These are phyloP conservation scores for Ailanthus altissimus DNA, from an alignment of 345 rosid genomes.

Conservation along the genomic window DNA sequence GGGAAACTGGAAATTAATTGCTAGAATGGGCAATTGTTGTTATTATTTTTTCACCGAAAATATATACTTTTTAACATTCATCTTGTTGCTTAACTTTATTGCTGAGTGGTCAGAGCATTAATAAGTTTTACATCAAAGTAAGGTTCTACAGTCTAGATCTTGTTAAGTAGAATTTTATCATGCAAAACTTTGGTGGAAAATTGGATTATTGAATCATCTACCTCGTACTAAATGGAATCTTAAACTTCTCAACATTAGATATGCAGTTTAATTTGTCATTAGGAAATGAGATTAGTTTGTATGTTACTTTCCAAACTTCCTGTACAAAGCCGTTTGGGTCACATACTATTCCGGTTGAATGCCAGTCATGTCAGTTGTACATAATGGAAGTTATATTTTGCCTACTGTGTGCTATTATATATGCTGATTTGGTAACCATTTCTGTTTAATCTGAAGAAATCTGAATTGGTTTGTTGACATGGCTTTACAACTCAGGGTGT, in stretches of 20 bases:
- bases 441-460: not conserved
- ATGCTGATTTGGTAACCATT: not conserved
- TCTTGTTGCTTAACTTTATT: not conserved
- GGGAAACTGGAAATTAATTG: not conserved
- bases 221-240: not conserved
- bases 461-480: not conserved
- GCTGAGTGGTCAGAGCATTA: not conserved
- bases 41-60: not conserved
- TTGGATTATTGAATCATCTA: not conserved
- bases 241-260: not conserved
- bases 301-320: not conserved
- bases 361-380: not conserved
- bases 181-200: not conserved
- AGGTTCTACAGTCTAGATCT: not conserved
- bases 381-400: not conserved
- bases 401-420: not conserved
- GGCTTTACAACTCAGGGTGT: not conserved
- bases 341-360: not conserved
- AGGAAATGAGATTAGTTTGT: not conserved
- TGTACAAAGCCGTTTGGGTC: not conserved
- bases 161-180: not conserved
- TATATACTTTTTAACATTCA: not conserved
- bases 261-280: not conserved
- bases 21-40: not conserved
- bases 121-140: not conserved